These are phyloP conservation scores for Phytophthora fragariae DNA, from an alignment of 352 stramenopile species.

Conservation along the genomic window DNA sequence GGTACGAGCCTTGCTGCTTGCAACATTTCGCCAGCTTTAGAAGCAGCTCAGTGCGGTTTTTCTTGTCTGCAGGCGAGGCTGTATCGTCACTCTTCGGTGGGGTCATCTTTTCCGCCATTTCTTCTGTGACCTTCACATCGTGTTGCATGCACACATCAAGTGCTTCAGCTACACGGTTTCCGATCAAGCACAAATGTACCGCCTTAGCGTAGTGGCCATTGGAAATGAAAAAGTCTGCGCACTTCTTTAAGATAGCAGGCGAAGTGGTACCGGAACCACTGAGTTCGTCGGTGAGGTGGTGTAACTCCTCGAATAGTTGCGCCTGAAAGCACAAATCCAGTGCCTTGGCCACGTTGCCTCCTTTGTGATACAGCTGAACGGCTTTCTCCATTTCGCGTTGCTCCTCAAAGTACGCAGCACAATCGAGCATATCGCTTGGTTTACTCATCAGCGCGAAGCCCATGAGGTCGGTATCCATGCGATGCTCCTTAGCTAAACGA, in stretches of 20 bases:
- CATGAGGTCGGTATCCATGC: constrained; percentile 93
- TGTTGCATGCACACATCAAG: constrained; percentile 92
- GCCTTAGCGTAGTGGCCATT: constrained; percentile 94
- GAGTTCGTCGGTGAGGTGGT: constrained; percentile 88
- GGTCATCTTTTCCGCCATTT: constrained; percentile 94
- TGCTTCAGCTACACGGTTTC: constrained; percentile 73
- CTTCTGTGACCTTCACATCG: constrained; percentile 90
- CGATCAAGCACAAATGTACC: constrained; percentile 89
- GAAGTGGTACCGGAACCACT: constrained; percentile 65
- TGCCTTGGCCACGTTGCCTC: constrained; percentile 91
- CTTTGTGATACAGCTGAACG: constrained; percentile 94
- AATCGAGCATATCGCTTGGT: constrained; percentile 89
- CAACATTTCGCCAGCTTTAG: constrained; percentile 92
- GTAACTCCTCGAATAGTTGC: constrained; percentile 88
- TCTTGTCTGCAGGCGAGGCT: constrained; percentile 53
- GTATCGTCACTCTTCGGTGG: constrained; percentile 81
- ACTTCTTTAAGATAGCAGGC: constrained; percentile 89
- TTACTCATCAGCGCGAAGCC: constrained; percentile 92
- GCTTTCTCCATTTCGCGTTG: constrained; percentile 95
- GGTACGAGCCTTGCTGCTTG: constrained; percentile 93
- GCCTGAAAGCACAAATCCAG: constrained; percentile 94
- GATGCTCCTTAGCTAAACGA: constrained; percentile 89
- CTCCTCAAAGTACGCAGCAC: constrained; percentile 92
- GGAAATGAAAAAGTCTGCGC: constrained; percentile 93
- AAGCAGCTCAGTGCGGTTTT: constrained; percentile 83